Evolutionary conservation across 345 rosid species (phyloP).

Genomic region (Pistacia integerrima): DNA sequence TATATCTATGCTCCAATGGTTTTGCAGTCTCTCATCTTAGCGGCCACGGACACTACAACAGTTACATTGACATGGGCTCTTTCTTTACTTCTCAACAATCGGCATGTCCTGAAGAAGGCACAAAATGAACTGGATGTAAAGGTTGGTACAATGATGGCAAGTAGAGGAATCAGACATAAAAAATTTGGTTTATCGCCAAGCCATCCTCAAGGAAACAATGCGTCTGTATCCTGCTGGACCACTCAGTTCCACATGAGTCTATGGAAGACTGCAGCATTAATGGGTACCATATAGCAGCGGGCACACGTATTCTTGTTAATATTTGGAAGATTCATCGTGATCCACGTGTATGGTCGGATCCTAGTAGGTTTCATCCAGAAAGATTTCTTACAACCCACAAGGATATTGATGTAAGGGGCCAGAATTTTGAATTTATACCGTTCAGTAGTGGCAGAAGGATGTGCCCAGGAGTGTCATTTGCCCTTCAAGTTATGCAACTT

Average conservation of each 20-base stretch:
- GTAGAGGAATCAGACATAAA: slow-evolving; percentile 27
- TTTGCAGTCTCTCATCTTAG: slow-evolving; percentile 27
- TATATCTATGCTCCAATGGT: too few relatives aligned
- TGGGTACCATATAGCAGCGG: slow-evolving; percentile 25
- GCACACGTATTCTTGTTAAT: slow-evolving; percentile 25
- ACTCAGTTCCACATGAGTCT: slow-evolving; percentile 24
- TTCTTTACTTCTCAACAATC: slow-evolving; percentile 35
- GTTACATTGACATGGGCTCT: slow-evolving; percentile 34
- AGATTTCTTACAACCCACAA: slow-evolving; percentile 32
- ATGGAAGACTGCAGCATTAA: slow-evolving; percentile 18
- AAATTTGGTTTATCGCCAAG: slow-evolving; percentile 32
- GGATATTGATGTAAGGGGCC: slow-evolving; percentile 26
- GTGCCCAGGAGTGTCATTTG: slow-evolving; percentile 34
- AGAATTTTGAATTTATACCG: slow-evolving; percentile 27
- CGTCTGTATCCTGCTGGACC: slow-evolving; percentile 35
- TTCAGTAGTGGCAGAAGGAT: slow-evolving; percentile 38
- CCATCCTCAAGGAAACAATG: slow-evolving; percentile 43
- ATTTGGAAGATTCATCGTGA: slow-evolving; percentile 34
- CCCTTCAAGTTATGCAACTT: slow-evolving; percentile 25
- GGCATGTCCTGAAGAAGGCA: background rate
- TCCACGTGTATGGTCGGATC: slow-evolving; percentile 32
- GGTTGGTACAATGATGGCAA: too few relatives aligned
- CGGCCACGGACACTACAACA: slow-evolving; percentile 33
- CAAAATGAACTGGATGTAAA: too few relatives aligned
- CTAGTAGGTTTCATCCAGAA: slow-evolving; percentile 28